phyloP scores from a whole-genome alignment of 352 stramenopile genomes.

The Thalassiosira exigua region DNA sequence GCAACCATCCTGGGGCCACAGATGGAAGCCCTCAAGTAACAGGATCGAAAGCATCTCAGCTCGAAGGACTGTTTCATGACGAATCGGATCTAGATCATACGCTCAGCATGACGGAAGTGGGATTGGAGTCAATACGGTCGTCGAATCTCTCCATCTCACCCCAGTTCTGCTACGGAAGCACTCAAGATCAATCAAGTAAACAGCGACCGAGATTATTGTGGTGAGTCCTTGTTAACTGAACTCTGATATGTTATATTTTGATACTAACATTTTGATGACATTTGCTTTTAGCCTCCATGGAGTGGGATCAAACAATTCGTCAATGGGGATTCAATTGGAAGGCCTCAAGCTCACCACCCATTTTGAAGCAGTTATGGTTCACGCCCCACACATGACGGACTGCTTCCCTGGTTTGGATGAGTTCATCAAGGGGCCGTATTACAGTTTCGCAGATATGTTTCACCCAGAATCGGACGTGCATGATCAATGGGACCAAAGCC shows the following conservation, averaged over 20 bases:
- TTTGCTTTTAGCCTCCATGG: no score
- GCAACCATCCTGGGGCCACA: no score
- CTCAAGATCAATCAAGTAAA: no score
- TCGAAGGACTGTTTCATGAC: neutral
- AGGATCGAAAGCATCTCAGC: no score
- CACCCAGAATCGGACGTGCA: neutral
- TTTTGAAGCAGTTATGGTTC: slow-evolving; percentile 25
- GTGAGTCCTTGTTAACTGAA: no score
- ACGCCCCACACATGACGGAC: slow-evolving; percentile 22
- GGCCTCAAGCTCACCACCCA: slow-evolving; percentile 7
- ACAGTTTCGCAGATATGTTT: neutral
- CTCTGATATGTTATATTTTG: no score
- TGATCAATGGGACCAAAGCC: slow-evolving; percentile 23
- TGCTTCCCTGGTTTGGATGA: slow-evolving; percentile 17
- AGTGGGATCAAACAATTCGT: slow-evolving; percentile 15
- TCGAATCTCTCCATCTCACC: no score
- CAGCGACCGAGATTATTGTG: no score
- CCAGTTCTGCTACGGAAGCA: no score
- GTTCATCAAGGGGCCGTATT: slow-evolving; percentile 14
- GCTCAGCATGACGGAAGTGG: neutral
- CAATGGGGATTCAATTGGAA: neutral
- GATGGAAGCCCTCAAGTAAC: no score
- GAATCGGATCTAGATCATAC: neutral
- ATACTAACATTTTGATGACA: no score
- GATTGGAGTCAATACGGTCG: neutral